Evolutionary conservation across 2,329 filamentous ascomycete genomes (phyloP), one percentile per base, ranked within the genome.

Genomic region (Colletotrichum truncatum): DNA sequence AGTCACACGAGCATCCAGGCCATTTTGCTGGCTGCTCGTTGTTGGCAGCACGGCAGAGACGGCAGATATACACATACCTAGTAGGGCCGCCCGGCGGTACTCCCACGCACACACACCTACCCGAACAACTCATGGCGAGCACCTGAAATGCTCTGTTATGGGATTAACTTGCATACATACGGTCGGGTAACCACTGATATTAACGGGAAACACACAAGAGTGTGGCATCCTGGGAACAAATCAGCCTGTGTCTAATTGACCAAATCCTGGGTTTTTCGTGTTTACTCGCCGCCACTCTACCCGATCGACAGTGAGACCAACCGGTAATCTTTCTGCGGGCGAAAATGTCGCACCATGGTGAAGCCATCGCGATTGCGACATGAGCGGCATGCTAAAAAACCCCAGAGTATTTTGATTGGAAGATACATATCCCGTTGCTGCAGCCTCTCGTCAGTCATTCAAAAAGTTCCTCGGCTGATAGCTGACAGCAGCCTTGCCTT

Each of bases 291-390:
- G n/a, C 18, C 25, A 3, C 14, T 18, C 23, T 26, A 49, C 46
- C 16, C 18, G 38, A 60, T 60, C 55, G 48, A 54, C 32, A 23
- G n/a, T 5, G 28, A 52, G 43, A 30, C 28, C 21, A 9, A n/a
- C 18, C 26, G 49, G 53, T 48, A 21, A 36, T 48, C 3, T 46
- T 10, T 48, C 48, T 61, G 61, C 39, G 25, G 32, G 55, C 32
- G 46, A 16, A 36, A 8, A 12, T 18, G 26, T 62, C 51, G 43
- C 63, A 63, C 63, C 57, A 51, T 49, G 34, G 51, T 21, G 49
- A 56, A 54, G 34, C 57, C 63, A 62, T 63, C 43, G 49, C 23
- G 43, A 63, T 56, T 21, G 14, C 34, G 39, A 26, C 43, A 23
- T 36, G 41, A 32, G 57, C 7, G 41, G 25, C 26, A 16, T 6